A percentile compares a stretch with the other conserved stretches of the same genome.
These are phyloP conservation scores for Fusarium transvaalense DNA, from an alignment of 2,329 filamentous ascomycete genomes.

Conservation along the genomic window DNA sequence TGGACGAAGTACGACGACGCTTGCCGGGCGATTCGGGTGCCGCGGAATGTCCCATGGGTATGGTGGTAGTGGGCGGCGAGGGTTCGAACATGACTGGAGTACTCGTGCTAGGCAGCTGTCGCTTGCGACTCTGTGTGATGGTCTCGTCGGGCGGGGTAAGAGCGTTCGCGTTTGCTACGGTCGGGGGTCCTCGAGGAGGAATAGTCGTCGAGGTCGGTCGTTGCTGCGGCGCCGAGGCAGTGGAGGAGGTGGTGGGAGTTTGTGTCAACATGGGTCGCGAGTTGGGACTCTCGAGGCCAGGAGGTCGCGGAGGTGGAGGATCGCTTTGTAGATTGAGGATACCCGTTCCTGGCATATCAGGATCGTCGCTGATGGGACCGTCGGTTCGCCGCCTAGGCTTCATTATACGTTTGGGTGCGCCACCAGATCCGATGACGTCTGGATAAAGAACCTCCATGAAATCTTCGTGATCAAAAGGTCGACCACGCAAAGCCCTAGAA, in stretches of 20 bases:
- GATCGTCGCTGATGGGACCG: constrained; percentile 59
- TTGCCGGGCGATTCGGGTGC: constrained; percentile 52
- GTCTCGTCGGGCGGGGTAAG: constrained; percentile 69
- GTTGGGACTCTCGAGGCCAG: constrained; percentile 45
- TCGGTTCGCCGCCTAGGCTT: constrained; percentile 66
- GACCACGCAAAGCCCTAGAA: constrained; percentile 67
- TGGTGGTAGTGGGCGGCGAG: constrained; percentile 37
- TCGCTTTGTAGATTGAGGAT: constrained; percentile 61
- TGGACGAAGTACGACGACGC: constrained; percentile 51
- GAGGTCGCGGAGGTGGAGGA: constrained; percentile 43
- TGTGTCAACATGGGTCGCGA: constrained; percentile 49
- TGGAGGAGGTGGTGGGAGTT: constrained; percentile 47
- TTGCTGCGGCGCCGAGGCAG: constrained; percentile 41
- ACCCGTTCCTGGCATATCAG: constrained; percentile 62
- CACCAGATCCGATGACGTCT: constrained; percentile 70
- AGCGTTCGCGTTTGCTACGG: constrained; percentile 57
- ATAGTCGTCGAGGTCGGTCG: constrained; percentile 53
- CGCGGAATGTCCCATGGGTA: constrained; percentile 45
- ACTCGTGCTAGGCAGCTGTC: constrained; percentile 49
- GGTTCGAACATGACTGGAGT: constrained; percentile 40
- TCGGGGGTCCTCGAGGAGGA: constrained; percentile 55
- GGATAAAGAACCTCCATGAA: constrained; percentile 72
- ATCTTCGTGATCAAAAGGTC: constrained; percentile 71
- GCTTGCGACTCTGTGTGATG: constrained; percentile 59
- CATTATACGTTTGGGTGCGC: constrained; percentile 70